Base-by-base conservation (phyloP, 305 asterid genomes). In the Coffea humblotiana region DNA sequence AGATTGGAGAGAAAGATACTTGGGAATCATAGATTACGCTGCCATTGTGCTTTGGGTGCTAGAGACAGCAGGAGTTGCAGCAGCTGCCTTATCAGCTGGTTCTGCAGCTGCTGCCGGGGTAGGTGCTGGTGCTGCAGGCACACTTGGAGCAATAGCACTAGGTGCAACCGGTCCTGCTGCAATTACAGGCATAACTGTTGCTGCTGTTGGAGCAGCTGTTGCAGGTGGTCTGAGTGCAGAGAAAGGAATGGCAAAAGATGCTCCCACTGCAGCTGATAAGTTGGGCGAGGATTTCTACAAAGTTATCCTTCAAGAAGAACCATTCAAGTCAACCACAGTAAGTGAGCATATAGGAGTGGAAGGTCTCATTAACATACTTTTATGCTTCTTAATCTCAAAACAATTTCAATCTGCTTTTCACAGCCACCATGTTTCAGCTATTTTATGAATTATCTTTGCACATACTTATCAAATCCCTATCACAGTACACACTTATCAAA, bases 181-280 rank as follows among this genome's bases (percentile, higher is more conserved):
- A 0, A 86, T 91, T 67, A 97, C 95, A 1, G 97, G 98, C 7
- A 77, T 93, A 37, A 84, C 97, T 0, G 92, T 81, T 12, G 97
- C 98, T 1, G 98, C 98, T 2, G 92, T 95, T 4, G 94, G 98
- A 75, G 98, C 95, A 0, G 98, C 98, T 1, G 94, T 93, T 67
- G 97, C 87, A 0, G 97, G 98, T 7, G 98, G 97, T 13, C 84
- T 89, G 73, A 94, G 91, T 0, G 97, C 90, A 5, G 97, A 93
- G 0, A 87, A 78, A 74, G 94, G 90, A 61, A 85, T 90, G 74
- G 97, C 88, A 56, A 91, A 80, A 76, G 95, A 92, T 66, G 93
- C 92, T n/a, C 84, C 93, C 0, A 82, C 90, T 0, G 95, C 96
- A 0, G 98, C 87, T 2, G 88, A 90, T 82, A 89, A 83, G 84